Evolutionary conservation across 768 basidiomycete genomes (phyloP), one percentile per base, ranked within the genome.

Genomic region (Boletus sp.): DNA sequence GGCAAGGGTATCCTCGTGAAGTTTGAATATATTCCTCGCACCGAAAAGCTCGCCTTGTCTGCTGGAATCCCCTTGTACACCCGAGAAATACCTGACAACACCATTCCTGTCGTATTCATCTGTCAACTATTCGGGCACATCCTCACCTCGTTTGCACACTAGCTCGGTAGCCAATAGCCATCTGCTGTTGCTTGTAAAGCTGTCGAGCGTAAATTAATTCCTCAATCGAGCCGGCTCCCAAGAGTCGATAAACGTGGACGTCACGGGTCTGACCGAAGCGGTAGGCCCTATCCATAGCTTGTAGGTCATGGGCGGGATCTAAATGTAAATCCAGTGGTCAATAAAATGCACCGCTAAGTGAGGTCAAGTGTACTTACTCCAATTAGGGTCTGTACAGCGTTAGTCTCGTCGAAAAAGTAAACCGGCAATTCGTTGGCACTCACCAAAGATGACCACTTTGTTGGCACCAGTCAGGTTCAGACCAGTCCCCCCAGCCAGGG

Each of bases 261-360:
- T 94, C 87, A 19, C 92, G 85, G 1, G 79, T 84, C 70, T 96
- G 93, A 14, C 93, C 93, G 56, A 92, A 89, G 6, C 90, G 83
- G 66, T 87, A 93, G 1, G 90, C 90, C 51, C 83, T 80, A 56
- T 93, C 92, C 88, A 91, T 91, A 3, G 92, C 91, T 67, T 93
- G 96, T 8, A 98, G 72, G 67, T 99, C 96, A 61, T 97, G 90
- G 0, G 95, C 92, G 6, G 96, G 96, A 71, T 98, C 93, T 95
- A 54, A 7, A 44, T 19, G 34, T 1, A n/a, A 50, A 23, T n/a
- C 35, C 37, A 13, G n/a, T 44, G n/a, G 6, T 47, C 39, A 53
- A 30, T 34, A 32, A 47, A n/a, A 49, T 41, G 41, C 5, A 17
- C 39, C 9, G 29, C 33, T n/a, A 39, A 34, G 13, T 17, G 3